Conservation (phyloP, 2,329 filamentous ascomycete species). For the Westerdykella ornata region DNA sequence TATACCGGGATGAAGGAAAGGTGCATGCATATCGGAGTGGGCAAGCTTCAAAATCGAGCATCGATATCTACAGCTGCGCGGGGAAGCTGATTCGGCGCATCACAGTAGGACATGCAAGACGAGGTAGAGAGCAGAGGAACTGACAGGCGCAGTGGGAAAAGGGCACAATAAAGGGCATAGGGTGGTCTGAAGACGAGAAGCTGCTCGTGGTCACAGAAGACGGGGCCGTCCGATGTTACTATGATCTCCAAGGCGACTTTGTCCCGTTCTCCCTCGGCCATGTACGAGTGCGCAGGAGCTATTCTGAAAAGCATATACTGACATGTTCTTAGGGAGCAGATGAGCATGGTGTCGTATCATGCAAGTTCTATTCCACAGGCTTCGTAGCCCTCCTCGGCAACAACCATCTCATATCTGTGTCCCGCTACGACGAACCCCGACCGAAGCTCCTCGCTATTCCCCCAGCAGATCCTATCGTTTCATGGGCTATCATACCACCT, state of each 20-base stretch:
- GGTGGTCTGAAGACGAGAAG: slow-evolving; percentile 95
- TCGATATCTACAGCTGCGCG: slow-evolving; percentile 90
- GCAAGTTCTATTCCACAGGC: slow-evolving; percentile 85
- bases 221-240: slow-evolving; percentile 82
- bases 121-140: slow-evolving; percentile 3
- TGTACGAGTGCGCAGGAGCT: slow-evolving; percentile 33
- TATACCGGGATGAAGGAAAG: slow-evolving; percentile 84
- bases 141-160: slow-evolving; percentile 66
- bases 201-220: slow-evolving; percentile 83
- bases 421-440: slow-evolving; percentile 82
- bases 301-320: background rate
- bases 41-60: slow-evolving; percentile 68
- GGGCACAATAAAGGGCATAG: slow-evolving; percentile 76
- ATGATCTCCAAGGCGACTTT: slow-evolving; percentile 90
- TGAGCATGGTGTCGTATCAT: slow-evolving; percentile 78
- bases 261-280: slow-evolving; percentile 88
- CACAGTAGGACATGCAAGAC: slow-evolving; percentile 41
- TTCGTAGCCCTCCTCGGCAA: slow-evolving; percentile 88
- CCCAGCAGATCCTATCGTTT: slow-evolving; percentile 71
- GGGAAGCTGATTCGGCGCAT: slow-evolving; percentile 82
- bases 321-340: slow-evolving; percentile 59
- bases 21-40: slow-evolving; percentile 69
- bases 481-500: slow-evolving; percentile 85
- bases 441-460: slow-evolving; percentile 72
- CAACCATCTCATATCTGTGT: slow-evolving; percentile 79